Conservation (phyloP, 202 grass and related monocot genomes). For the Panicum hallii region DNA sequence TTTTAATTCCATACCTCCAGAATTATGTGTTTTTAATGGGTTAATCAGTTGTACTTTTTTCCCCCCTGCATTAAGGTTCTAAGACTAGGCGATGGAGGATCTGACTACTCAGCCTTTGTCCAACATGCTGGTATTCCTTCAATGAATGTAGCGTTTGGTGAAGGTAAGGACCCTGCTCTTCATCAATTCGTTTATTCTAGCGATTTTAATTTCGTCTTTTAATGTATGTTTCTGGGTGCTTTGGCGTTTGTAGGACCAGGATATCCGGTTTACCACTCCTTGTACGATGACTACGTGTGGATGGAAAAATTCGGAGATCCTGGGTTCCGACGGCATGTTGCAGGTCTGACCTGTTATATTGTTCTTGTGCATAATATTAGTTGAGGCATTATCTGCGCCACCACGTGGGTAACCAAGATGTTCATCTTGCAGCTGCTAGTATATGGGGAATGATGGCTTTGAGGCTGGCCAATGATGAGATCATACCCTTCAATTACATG, state of each 20-base stretch:
- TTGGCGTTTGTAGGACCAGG: conserved; percentile 47
- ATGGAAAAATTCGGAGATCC: conserved; percentile 93
- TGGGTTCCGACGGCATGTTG: conserved; percentile 78
- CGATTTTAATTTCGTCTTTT: not conserved
- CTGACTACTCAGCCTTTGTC: conserved; percentile 79
- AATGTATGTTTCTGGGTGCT: not conserved
- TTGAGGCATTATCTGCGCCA: not conserved
- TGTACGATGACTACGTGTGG: conserved; percentile 92
- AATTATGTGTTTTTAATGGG: not conserved
- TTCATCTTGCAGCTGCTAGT: conserved; percentile 63
- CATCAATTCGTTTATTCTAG: not conserved
- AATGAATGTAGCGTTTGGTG: conserved; percentile 71
- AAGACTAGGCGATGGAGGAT: conserved; percentile 72
- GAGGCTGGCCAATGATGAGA: conserved; percentile 76
- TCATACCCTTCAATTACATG: conserved; percentile 84
- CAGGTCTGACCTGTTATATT: conserved; percentile 53
- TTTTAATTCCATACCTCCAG: conserved; percentile 33
- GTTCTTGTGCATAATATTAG: conserved; percentile 26
- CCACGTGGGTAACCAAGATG: conserved; percentile 19
- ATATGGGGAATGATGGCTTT: conserved; percentile 92
- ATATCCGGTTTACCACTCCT: conserved; percentile 87
- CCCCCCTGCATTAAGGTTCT: conserved; percentile 61
- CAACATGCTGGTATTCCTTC: conserved; percentile 88
- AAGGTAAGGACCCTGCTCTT: conserved; percentile 44
- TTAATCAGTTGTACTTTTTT: not conserved